Evolutionary conservation across 2,329 filamentous ascomycete species (phyloP).

Genomic region (Clonostachys rosea): DNA sequence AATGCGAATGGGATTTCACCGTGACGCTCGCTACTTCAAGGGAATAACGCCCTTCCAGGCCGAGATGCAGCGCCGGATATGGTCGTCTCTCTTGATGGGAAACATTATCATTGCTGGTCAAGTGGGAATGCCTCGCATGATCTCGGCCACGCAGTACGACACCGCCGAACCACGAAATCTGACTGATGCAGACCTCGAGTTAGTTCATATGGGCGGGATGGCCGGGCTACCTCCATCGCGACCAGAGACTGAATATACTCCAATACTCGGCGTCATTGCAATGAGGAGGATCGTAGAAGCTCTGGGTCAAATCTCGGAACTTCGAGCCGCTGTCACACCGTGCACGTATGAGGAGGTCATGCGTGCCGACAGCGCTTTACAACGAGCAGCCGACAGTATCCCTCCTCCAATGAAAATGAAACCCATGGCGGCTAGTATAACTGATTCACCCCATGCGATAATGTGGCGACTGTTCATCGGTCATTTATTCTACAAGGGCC

Average conservation of each 20-base stretch:
- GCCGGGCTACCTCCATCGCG: conserved; percentile 26
- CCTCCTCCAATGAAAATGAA: conserved; percentile 24
- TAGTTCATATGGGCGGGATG: conserved; percentile 9
- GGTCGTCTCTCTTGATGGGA: conserved; percentile 31
- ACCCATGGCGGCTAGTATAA: conserved; percentile 28
- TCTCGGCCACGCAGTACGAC: conserved; percentile 29
- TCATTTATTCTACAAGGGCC: conserved; percentile 18
- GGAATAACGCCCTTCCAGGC: conserved; percentile 33
- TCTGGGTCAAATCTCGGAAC: conserved; percentile 13
- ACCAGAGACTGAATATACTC: conserved; percentile 30
- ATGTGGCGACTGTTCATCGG: conserved; percentile 17
- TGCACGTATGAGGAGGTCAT: conserved; percentile 18
- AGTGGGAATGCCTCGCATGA: conserved; percentile 36
- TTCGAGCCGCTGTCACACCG: neutral
- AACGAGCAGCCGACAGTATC: conserved; percentile 15
- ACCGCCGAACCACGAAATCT: conserved; percentile 36
- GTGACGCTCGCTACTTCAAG: conserved; percentile 33
- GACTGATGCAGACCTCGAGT: conserved; percentile 30
- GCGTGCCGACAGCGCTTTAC: conserved; percentile 25
- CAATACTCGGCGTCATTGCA: conserved; percentile 25
- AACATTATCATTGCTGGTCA: conserved; percentile 34
- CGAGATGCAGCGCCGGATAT: conserved; percentile 38
- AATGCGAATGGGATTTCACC: conserved; percentile 31
- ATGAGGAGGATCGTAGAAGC: conserved; percentile 13
- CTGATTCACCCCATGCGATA: conserved; percentile 16